phyloP scores from a whole-genome alignment of 345 rosid genomes.

The Viola odorata region DNA sequence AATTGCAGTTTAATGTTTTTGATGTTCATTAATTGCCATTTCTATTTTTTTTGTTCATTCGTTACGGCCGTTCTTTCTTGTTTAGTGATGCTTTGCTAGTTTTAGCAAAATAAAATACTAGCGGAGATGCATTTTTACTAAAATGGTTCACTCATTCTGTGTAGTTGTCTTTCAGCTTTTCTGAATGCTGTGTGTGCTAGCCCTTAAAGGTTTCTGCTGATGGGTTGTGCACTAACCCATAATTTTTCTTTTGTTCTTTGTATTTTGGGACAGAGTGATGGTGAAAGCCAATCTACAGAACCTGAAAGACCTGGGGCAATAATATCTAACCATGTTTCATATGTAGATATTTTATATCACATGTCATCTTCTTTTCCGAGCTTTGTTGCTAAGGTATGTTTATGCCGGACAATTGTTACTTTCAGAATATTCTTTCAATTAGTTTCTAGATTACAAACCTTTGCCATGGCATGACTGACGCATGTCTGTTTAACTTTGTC shows the following conservation, averaged over 20 bases:
- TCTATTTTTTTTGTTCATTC: too few relatives aligned
- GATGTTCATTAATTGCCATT: too few relatives aligned
- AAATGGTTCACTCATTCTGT: too few relatives aligned
- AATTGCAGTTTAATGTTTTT: too few relatives aligned
- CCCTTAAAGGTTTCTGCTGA: too few relatives aligned
- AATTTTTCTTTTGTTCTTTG: background rate
- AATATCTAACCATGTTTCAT: slow-evolving; percentile 81
- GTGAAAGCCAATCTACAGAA: slow-evolving; percentile 35
- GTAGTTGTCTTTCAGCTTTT: too few relatives aligned
- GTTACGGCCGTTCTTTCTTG: too few relatives aligned
- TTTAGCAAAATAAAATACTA: too few relatives aligned
- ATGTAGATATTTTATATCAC: slow-evolving; percentile 89
- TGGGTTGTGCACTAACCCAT: too few relatives aligned
- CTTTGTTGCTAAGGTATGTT: slow-evolving; percentile 96
- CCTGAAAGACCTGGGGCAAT: slow-evolving; percentile 76
- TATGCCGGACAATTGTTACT: background rate
- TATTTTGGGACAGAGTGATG: slow-evolving; percentile 31
- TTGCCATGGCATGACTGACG: slow-evolving; percentile 19
- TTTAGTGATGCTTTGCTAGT: too few relatives aligned
- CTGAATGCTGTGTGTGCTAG: too few relatives aligned
- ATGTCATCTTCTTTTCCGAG: slow-evolving; percentile 94
- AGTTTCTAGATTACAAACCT: background rate
- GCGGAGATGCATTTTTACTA: too few relatives aligned
- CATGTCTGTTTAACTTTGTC: slow-evolving; percentile 27
- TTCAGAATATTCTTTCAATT: background rate